Evolutionary conservation across 1,139 yeast species (phyloP).

Genomic region (Keqinozyma sinolaborantium): DNA sequence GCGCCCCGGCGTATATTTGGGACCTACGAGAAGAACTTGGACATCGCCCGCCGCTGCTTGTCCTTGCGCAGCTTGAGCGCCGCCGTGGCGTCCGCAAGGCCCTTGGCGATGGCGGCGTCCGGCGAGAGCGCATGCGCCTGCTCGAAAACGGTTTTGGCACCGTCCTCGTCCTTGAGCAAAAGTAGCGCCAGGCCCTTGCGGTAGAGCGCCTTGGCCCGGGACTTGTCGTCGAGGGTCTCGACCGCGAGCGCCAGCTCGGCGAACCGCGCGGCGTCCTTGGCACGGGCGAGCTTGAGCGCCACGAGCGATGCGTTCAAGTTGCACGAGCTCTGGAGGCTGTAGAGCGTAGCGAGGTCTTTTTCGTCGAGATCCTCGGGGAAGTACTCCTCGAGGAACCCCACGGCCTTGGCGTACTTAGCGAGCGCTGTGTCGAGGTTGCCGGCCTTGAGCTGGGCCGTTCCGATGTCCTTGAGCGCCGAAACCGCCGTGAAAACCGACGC

Average conservation of each 20-base stretch:
- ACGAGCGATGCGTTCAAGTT: slow-evolving; percentile 73
- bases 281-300: slow-evolving; percentile 61
- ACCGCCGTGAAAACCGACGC: slow-evolving; percentile 68
- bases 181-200: slow-evolving; percentile 79
- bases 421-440: slow-evolving; percentile 56
- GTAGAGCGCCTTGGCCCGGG: slow-evolving; percentile 80
- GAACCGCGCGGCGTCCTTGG: slow-evolving; percentile 53
- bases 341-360: slow-evolving; percentile 46
- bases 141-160: slow-evolving; percentile 64
- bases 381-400: slow-evolving; percentile 64
- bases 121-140: slow-evolving; percentile 68
- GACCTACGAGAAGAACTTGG: slow-evolving; percentile 61
- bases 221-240: slow-evolving; percentile 59
- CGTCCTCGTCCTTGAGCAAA: slow-evolving; percentile 63
- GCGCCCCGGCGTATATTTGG: slow-evolving; percentile 1
- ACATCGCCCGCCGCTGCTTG: slow-evolving; percentile 79
- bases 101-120: slow-evolving; percentile 72
- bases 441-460: slow-evolving; percentile 69
- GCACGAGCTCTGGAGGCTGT: slow-evolving; percentile 57
- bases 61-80: slow-evolving; percentile 53
- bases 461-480: slow-evolving; percentile 67
- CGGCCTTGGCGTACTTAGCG: slow-evolving; percentile 69
- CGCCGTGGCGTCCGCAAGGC: slow-evolving; percentile 59
- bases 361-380: slow-evolving; percentile 68
- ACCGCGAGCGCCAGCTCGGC: slow-evolving; percentile 66